Conservation (phyloP, 2,329 filamentous ascomycete genomes). For the Aspergillus japonicus region DNA sequence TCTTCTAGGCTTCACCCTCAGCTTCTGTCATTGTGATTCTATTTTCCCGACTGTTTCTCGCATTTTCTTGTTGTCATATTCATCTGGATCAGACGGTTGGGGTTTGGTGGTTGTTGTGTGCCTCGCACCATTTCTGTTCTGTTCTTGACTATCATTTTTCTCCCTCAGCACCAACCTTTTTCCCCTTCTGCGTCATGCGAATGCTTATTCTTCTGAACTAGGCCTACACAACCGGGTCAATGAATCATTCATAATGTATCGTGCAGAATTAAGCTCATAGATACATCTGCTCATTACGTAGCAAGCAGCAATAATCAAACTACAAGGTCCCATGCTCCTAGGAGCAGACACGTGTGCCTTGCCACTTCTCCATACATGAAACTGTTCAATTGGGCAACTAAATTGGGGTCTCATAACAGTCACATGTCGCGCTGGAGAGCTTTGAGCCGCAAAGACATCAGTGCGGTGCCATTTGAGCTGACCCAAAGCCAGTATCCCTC, state of each 20-base stretch:
- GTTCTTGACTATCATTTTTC: neutral
- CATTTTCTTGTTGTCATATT: neutral
- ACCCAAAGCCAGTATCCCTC: neutral
- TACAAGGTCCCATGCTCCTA: neutral
- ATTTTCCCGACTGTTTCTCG: neutral
- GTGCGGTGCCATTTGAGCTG: neutral
- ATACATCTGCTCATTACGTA: neutral
- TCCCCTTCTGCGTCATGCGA: neutral
- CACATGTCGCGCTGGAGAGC: neutral
- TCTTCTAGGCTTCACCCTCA: neutral
- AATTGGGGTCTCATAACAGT: neutral
- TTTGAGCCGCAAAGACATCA: too few species aligned
- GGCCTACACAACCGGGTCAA: neutral
- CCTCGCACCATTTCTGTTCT: neutral
- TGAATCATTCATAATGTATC: neutral
- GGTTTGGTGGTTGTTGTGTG: neutral
- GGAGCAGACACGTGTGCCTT: neutral
- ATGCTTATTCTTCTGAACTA: neutral
- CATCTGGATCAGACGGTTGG: neutral
- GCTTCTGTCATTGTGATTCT: neutral
- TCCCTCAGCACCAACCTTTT: neutral
- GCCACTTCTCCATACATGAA: neutral
- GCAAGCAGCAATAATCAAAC: neutral
- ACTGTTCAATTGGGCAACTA: too few species aligned
- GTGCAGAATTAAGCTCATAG: neutral